Base-by-base conservation (phyloP, 805 yeast species). In the Starmerella gropengiesseri region DNA sequence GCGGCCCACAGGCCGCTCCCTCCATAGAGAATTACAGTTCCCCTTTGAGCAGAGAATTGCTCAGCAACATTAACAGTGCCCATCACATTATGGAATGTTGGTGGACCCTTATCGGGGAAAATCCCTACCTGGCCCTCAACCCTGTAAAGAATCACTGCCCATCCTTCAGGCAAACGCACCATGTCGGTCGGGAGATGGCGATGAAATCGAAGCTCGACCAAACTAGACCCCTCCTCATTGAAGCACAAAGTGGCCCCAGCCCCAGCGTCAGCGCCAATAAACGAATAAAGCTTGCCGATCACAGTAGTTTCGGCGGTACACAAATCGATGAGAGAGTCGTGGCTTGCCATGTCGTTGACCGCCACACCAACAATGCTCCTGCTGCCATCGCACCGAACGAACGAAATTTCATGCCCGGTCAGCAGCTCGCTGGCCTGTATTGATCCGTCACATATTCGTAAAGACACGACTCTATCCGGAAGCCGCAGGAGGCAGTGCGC, bases 1-100 rank as follows among this genome's bases (percentile, higher is more conserved):
- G 25, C 34, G 7, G 11, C 42, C 29, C 28, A 23, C 11, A 21
- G 19, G 12, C 33, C 29, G 5, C 37, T 36, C 5, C 27, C 4
- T 6, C 42, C 42, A 13, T 22, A 30, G 2, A 31, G 14, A 6
- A 39, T 27, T n/a, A n/a, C 42, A 12, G 20, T 30, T 23, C 25
- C 20, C 23, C 12, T 17, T 23, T 9, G 8, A 7, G 8, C n/a
- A 4, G 29, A 28, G 8, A 34, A 4, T 4, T 20, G 29, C 16
- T 29, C 37, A 11, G 37, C 37, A 7, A 34, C 29, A 13, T 14
- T 13, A n/a, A 34, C 29, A 4, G 29, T 23, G 21, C 37, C 17
- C 7, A 23, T 16, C 8, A 34, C 37, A 14, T 32, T 22, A 5
- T 23, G 14, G 7, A 14, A 3, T 7, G 29, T 17, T 2, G 20